These are phyloP conservation scores for Pyrus pyrifolia DNA, from an alignment of 306 rosid genomes.

Conservation along the genomic window DNA sequence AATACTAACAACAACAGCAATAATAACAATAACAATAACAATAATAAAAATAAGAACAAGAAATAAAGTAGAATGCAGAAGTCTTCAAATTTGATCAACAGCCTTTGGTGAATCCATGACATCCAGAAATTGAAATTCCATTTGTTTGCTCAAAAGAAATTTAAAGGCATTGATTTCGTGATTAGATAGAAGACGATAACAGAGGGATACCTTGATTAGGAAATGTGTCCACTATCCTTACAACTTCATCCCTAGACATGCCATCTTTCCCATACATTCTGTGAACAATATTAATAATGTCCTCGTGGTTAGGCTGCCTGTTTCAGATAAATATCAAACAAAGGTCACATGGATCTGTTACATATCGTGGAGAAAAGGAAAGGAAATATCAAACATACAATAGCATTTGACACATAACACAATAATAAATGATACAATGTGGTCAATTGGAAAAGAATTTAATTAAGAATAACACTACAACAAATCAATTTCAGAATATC, in stretches of 20 bases:
- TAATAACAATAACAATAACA: not conserved
- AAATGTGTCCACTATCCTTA: slow-evolving; percentile 55
- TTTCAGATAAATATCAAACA: slow-evolving; percentile 35
- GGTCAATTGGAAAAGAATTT: not conserved
- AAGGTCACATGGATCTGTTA: slow-evolving; percentile 7
- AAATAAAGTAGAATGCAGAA: not conserved
- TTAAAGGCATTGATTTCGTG: not conserved
- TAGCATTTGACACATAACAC: not conserved
- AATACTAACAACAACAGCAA: too few species aligned
- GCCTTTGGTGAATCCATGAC: not conserved
- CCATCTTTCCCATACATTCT: slow-evolving; percentile 90
- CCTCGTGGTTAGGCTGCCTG: slow-evolving; percentile 93
- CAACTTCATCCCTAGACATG: slow-evolving; percentile 66
- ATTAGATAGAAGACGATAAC: not conserved
- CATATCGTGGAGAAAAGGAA: not conserved
- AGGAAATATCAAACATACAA: not conserved
- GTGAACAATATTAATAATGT: slow-evolving; percentile 76
- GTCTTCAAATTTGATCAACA: not conserved
- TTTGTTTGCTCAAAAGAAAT: not conserved
- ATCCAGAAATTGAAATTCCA: not conserved
- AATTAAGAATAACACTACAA: not conserved
- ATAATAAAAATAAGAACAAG: not conserved
- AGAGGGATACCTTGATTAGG: slow-evolving; percentile 76
- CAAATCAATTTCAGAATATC: not conserved
- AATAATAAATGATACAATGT: not conserved